Base-by-base conservation (phyloP, 2,329 filamentous ascomycete genomes). In the Microcyclospora tardicrescens region DNA sequence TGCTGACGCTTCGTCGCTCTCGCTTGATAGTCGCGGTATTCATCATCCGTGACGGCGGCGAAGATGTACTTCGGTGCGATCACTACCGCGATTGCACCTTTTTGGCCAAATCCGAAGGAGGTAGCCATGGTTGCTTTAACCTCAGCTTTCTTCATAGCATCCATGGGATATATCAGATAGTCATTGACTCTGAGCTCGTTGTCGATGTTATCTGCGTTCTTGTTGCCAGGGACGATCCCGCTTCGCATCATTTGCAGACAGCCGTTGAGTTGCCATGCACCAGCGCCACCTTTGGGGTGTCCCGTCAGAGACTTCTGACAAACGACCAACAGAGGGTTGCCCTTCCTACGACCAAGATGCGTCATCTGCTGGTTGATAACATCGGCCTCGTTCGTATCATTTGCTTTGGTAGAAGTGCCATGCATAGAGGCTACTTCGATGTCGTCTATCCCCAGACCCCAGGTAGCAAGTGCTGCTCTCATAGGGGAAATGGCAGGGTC, bases 271-370 rank as follows among this genome's bases (percentile, higher is more conserved):
- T 95, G 95, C 86, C 87, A 96, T 36, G 87, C 89, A 70, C 89
- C 89, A 43, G 89, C 89, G 54, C 89, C 86, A 78, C 89, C 89
- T 77, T 96, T 95, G 56, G 89, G 87, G 61, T 96, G 89, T 62
- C 89, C 89, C 39, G 89, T 96, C 44, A 96, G 78, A 62, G 91
- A 95, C 66, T 96, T 96, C 67, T 96, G 89, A 81, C 94, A 95
- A 61, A 96, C 85, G 69, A 86, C 87, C 49, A 95, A 67, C 12
- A 96, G 71, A 28, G 89, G 86, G 57, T 96, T 96, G 54, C 89
- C 89, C 77, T 94, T 93, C 65, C 79, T 81, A 53, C 89, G 82
- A 49, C 89, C 89, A 39, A 96, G 79, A 59, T 96, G 89, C 51
- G 78, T 78, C 62, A 96, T 76, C 66, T 96, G 89, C 61, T 94